Percentiles rank a stretch among this genome's conserved stretches.
Evolutionary conservation across 495 filamentous ascomycete genomes (phyloP).

Genomic region (Penicillium silybi): DNA sequence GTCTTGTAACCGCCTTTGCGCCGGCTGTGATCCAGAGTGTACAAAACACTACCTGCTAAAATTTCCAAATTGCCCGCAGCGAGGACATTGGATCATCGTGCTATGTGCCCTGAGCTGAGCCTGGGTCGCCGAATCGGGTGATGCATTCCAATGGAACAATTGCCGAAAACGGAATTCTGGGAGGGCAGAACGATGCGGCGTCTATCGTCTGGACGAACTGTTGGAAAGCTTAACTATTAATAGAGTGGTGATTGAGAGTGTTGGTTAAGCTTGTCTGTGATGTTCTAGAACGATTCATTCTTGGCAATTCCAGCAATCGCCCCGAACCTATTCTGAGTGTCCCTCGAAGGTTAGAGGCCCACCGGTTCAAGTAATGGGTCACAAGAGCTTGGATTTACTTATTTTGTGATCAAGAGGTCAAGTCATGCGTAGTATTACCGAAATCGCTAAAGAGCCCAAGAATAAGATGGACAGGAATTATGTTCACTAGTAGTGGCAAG

Average conservation of each 20-base stretch:
- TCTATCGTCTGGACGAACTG: neutral
- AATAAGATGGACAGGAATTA: neutral
- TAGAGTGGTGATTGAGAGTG: neutral
- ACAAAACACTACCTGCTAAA: neutral
- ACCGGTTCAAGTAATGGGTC: neutral
- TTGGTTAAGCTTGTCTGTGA: neutral
- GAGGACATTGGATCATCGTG: neutral
- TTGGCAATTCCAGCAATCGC: neutral
- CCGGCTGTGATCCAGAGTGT: neutral
- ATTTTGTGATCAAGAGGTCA: neutral
- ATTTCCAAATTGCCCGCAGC: neutral
- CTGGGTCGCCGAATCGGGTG: neutral
- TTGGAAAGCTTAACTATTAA: neutral
- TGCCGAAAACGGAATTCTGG: constrained; percentile 6
- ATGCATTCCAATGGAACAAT: constrained; percentile 4
- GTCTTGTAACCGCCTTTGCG: neutral
- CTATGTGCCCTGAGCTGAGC: neutral
- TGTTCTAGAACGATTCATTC: neutral
- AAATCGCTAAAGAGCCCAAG: neutral
- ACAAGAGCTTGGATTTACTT: neutral
- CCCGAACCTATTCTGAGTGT: neutral
- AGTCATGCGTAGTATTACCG: neutral
- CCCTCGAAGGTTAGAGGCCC: neutral
- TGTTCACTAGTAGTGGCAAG: constrained; percentile 7
- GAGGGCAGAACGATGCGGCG: neutral